Evolutionary conservation across 2,329 filamentous ascomycete species (phyloP).

Genomic region (Talaromyces sp.): DNA sequence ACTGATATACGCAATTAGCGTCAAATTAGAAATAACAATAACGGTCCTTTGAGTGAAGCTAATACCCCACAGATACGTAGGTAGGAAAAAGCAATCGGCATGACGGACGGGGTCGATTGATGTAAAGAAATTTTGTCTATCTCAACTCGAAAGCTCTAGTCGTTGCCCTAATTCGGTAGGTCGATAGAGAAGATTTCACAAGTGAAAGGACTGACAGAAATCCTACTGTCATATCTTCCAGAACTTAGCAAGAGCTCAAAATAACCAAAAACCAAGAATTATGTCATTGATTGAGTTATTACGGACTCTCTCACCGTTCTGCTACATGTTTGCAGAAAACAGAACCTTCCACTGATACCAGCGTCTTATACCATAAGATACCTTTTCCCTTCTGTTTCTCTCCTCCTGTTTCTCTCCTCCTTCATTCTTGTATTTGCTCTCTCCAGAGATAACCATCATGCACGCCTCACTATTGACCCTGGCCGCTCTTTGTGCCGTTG

Average conservation of each 20-base stretch:
- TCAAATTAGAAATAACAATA: background rate
- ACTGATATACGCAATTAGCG: background rate
- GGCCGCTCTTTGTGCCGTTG: slow-evolving; percentile 35
- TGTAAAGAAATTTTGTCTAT: background rate
- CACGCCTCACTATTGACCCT: background rate
- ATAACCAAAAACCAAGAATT: background rate
- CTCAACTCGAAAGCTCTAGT: slow-evolving; percentile 35
- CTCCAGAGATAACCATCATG: background rate
- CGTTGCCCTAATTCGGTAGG: slow-evolving; percentile 42
- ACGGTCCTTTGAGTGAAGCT: background rate
- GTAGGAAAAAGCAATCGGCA: background rate
- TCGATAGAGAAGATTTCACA: slow-evolving; percentile 14
- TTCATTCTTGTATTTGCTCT: background rate
- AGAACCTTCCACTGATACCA: background rate
- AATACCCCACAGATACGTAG: background rate
- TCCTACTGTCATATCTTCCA: background rate
- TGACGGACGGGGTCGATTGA: background rate
- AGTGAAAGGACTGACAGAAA: background rate
- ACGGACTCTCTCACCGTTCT: background rate
- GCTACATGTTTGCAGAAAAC: background rate
- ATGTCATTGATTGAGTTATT: background rate
- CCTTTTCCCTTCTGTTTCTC: background rate
- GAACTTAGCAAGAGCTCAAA: background rate
- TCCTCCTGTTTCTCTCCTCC: background rate
- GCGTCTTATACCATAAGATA: background rate